Base-by-base conservation (phyloP, 225 moss, liverwort and hornwort species). In the Physcomitrellopsis africana region DNA sequence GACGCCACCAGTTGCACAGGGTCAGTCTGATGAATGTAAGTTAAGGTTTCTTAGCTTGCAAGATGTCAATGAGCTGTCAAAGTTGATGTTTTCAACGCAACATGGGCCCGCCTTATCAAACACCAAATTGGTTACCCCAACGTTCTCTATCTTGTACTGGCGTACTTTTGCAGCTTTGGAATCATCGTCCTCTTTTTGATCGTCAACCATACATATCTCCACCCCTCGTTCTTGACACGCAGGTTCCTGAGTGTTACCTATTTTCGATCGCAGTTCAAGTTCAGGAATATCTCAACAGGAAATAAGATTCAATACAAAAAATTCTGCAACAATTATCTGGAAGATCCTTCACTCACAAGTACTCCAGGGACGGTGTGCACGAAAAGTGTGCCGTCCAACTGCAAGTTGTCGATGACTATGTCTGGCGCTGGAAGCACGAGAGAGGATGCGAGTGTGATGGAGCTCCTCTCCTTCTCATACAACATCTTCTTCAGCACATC, bases 361-460 rank as follows among this genome's bases (percentile, higher is more conserved):
- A 87, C 70, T 60, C 81, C 82, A 8, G 9, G 56, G 52, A 66
- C 55, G 60, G 85, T 87, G 22, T 74, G 75, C 63, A 91, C 64
- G 10, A 80, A 14, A 45, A 94, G 93, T 49, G 89, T 64, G 71
- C 91, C 93, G 69, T 90, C 85, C 70, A 94, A 56, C n/a, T 76
- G 68, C 51, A 91, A 51, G 44, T 82, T 76, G 60, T 90, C 78
- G 52, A 94, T 66, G 1, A 67, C 69, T 18, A 94, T 85, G 17
- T 85, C 76, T 70, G 86, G 72, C 19, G 88, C 91, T 52, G 82
- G 76, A 22, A 94, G 62, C 27, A 91, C 78, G 19, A 94, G 81
- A 45, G 88, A 85, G 16, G 89, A 89, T 43, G 37, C 76, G 41
- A 85, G 72, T 11, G 91, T 85, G 11, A 91, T 77, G 60, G 65